Conservation (phyloP, 2,329 filamentous ascomycete genomes). For the Hypoxylon sp. region DNA sequence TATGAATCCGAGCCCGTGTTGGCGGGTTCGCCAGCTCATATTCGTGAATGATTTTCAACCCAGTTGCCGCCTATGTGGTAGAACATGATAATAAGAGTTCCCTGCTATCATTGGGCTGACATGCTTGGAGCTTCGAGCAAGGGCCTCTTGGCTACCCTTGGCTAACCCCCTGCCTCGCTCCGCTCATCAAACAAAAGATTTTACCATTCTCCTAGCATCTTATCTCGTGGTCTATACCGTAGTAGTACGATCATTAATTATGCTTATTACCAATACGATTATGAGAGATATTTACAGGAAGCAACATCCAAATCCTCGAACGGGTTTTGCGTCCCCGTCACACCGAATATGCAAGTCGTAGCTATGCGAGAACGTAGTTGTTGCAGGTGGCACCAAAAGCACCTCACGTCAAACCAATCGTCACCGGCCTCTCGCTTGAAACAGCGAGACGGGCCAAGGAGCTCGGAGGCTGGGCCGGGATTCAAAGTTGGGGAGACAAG, state of each 20-base stretch:
- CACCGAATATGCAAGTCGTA: slow-evolving; percentile 22
- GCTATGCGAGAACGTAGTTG: slow-evolving; percentile 9
- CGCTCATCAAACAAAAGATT: slow-evolving; percentile 34
- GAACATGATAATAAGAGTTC: slow-evolving; percentile 14
- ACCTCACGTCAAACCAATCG: slow-evolving; percentile 35
- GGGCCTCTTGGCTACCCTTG: slow-evolving; percentile 20
- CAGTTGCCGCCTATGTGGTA: slow-evolving; percentile 20
- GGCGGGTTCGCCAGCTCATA: slow-evolving; percentile 32
- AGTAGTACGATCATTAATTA: slow-evolving; percentile 34
- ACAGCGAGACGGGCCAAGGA: slow-evolving; percentile 22
- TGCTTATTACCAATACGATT: slow-evolving; percentile 22
- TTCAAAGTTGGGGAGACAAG: slow-evolving; percentile 20
- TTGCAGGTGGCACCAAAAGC: slow-evolving; percentile 35
- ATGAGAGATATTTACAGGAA: slow-evolving; percentile 19
- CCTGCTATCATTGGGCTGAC: slow-evolving; percentile 30
- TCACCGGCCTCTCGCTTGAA: slow-evolving; percentile 33
- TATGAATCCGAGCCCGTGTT: slow-evolving; percentile 33
- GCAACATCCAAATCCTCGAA: slow-evolving; percentile 29
- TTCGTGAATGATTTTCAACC: slow-evolving; percentile 24
- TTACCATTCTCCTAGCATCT: slow-evolving; percentile 18
- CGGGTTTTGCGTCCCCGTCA: slow-evolving; percentile 30
- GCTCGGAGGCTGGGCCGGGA: slow-evolving; percentile 36
- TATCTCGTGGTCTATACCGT: slow-evolving; percentile 13
- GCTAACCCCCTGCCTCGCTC: background rate
- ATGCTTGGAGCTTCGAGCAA: slow-evolving; percentile 29